Conservation (phyloP, 163 green algal species). For the Picocystis sp. region DNA sequence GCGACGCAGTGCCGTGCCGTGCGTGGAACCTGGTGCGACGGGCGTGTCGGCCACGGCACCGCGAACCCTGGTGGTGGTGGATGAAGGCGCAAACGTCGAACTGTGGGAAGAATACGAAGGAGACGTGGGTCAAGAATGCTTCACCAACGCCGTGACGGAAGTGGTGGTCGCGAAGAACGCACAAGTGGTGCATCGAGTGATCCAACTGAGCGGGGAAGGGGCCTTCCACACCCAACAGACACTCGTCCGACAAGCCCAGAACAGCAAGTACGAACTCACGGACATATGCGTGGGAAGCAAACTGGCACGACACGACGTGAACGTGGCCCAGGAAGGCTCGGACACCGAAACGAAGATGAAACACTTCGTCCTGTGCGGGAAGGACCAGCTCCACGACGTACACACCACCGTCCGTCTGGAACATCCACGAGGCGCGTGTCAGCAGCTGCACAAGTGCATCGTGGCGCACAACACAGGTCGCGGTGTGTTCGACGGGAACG, state of each 20-base stretch:
- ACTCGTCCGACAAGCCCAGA: conserved; percentile 35
- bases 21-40: neutral
- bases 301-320: conserved; percentile 71
- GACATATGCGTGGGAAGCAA: conserved; percentile 56
- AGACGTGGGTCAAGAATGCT: conserved; percentile 16
- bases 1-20: neutral
- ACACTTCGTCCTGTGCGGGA: conserved; percentile 55
- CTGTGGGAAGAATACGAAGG: conserved; percentile 63
- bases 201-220: conserved; percentile 29
- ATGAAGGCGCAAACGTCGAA: conserved; percentile 22
- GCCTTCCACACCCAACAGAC: conserved; percentile 57
- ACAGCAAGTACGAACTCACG: conserved; percentile 53
- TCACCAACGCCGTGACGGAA: conserved; percentile 47
- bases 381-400: conserved; percentile 80
- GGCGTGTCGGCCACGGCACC: conserved; percentile 23
- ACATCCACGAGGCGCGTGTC: conserved; percentile 47
- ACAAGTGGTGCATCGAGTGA: conserved; percentile 24
- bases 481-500: conserved; percentile 94
- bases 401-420: conserved; percentile 73
- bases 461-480: conserved; percentile 32
- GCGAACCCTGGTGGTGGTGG: conserved; percentile 47
- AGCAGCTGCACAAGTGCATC: conserved; percentile 93
- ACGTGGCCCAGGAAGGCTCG: conserved; percentile 39
- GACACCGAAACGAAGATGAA: conserved; percentile 21
- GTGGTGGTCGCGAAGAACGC: conserved; percentile 27